A percentile compares a stretch with the other conserved stretches of the same genome.
Evolutionary conservation across 2,329 filamentous ascomycete species (phyloP).

Genomic region (Cercospora sp.): DNA sequence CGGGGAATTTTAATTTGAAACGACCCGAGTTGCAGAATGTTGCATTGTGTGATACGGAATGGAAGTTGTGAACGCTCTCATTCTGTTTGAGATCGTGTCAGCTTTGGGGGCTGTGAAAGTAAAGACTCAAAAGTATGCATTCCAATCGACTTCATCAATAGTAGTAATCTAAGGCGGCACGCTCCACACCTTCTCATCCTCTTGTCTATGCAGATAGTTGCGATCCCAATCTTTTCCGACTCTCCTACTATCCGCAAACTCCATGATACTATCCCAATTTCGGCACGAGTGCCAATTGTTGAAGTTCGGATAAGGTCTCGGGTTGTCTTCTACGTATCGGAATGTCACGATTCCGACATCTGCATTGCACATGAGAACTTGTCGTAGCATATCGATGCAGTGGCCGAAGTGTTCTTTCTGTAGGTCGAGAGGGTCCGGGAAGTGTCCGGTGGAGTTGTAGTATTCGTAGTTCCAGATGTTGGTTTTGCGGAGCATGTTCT

Average conservation of each 20-base stretch:
- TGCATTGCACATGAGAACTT: not conserved
- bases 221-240: not conserved
- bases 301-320: not conserved
- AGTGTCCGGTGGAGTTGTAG: not conserved
- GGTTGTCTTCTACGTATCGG: not conserved
- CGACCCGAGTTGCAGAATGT: not conserved
- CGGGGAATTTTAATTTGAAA: not conserved
- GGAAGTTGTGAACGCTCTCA: not conserved
- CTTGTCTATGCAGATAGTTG: not conserved
- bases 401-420: not conserved
- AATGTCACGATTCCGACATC: not conserved
- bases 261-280: not conserved
- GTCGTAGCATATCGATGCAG: not conserved
- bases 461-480: not conserved
- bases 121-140: not conserved
- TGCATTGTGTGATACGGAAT: not conserved
- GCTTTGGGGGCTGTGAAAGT: too few relatives aligned
- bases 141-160: not conserved
- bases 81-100: too few relatives aligned
- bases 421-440: not conserved
- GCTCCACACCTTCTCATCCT: not conserved
- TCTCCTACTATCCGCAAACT: not conserved
- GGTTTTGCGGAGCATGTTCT: not conserved
- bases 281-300: not conserved
- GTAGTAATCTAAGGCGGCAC: not conserved